Conservation (phyloP, 257 asterid species). For the Cinchona pubescens region DNA sequence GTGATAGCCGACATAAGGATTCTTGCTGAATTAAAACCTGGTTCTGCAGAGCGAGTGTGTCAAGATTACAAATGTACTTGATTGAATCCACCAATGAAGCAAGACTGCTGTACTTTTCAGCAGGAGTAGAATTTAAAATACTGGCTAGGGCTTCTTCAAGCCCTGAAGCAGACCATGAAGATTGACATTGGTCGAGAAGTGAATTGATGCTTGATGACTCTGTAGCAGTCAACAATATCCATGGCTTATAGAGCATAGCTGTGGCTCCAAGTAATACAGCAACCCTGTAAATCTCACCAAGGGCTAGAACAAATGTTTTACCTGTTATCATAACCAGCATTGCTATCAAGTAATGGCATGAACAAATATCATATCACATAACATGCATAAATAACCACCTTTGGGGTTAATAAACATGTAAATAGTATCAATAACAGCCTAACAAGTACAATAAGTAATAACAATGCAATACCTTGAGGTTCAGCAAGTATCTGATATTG, state of each 20-base stretch:
- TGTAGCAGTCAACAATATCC: slow-evolving; percentile 46
- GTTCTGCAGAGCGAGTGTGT: slow-evolving; percentile 52
- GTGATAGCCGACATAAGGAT: slow-evolving; percentile 56
- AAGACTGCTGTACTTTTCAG: slow-evolving; percentile 17
- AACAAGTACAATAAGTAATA: slow-evolving; percentile 5
- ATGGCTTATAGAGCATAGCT: slow-evolving; percentile 66
- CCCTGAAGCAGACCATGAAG: slow-evolving; percentile 58
- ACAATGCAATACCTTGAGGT: slow-evolving; percentile 51
- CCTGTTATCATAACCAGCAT: slow-evolving; percentile 37
- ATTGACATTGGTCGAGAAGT: slow-evolving; percentile 58
- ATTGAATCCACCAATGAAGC: slow-evolving; percentile 47
- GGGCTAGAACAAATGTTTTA: slow-evolving; percentile 49
- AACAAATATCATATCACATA: too few species aligned
- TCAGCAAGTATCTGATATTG: slow-evolving; percentile 47
- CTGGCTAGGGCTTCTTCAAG: slow-evolving; percentile 58
- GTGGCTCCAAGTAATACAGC: slow-evolving; percentile 65
- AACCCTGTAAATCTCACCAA: slow-evolving; percentile 80
- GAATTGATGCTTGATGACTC: slow-evolving; percentile 36
- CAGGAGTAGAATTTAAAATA: slow-evolving; percentile 34
- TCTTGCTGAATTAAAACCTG: slow-evolving; percentile 37
- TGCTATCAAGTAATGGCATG: background rate
- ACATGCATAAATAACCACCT: background rate
- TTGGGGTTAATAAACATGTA: too few species aligned
- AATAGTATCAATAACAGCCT: slow-evolving; percentile 3
- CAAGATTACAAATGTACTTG: slow-evolving; percentile 46